Conservation (phyloP, 2,329 filamentous ascomycete genomes). For the Lojkania enalia region DNA sequence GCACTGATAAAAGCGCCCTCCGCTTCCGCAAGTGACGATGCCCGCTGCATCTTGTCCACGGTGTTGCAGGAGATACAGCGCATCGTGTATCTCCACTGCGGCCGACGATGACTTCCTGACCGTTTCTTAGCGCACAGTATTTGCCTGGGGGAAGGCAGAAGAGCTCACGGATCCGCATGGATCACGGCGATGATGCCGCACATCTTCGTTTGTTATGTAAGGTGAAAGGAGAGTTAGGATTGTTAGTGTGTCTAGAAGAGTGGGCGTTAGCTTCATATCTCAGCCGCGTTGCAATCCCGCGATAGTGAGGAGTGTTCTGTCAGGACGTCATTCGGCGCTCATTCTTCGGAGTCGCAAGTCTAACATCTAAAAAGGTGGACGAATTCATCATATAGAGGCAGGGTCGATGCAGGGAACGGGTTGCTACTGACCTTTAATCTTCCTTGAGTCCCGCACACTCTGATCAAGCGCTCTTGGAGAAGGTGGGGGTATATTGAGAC, state of each 20-base stretch:
- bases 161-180: constrained; percentile 46
- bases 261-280: too few species aligned
- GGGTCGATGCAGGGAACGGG: neutral
- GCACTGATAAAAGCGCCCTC: constrained; percentile 82
- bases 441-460: neutral
- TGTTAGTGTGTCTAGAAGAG: too few species aligned
- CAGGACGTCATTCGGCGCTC: constrained; percentile 45
- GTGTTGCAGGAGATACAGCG: constrained; percentile 50
- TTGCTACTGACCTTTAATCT: neutral
- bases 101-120: constrained; percentile 39
- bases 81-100: constrained; percentile 52
- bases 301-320: constrained; percentile 20
- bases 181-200: constrained; percentile 57
- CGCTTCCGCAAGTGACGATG: constrained; percentile 73
- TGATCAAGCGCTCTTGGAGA: constrained; percentile 9
- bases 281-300: too few species aligned
- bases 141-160: constrained; percentile 16
- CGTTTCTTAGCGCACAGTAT: constrained; percentile 18
- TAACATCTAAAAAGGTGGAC: constrained; percentile 46
- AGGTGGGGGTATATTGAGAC: constrained; percentile 13
- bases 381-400: constrained; percentile 36
- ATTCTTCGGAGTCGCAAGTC: constrained; percentile 43
- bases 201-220: constrained; percentile 43
- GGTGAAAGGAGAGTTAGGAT: constrained; percentile 3
- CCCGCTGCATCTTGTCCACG: constrained; percentile 87